Evolutionary conservation across 2,329 filamentous ascomycete species (phyloP), one percentile per base, ranked within the genome.

Genomic region (Fonsecaea erecta): DNA sequence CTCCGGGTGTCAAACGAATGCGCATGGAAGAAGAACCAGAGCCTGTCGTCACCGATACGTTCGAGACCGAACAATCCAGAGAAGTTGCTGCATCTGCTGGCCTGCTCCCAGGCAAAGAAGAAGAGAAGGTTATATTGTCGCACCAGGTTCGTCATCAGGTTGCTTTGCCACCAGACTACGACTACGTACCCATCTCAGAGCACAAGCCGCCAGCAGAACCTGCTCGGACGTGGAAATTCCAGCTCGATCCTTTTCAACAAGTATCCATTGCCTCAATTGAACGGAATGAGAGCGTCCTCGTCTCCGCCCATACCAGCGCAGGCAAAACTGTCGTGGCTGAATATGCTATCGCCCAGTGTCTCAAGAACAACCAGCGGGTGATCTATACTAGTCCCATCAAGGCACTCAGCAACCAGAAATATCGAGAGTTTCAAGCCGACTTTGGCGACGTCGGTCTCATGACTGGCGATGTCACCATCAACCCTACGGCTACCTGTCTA

Each of bases 301-400:
- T 99, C 1, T 98, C 96, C 16, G 95, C 95, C 60, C 95, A 99
- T 79, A 99, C 95, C 7, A 95, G 91, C 84, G 95, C 95, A 40
- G 95, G 95, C 79, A 99, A 99, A 81, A 99, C 95, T 0, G 96
- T 99, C 7, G 93, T 98, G 52, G 95, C 95, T 68, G 95, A 99
- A 78, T 99, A 99, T 76, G 96, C 95, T 21, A 96, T 99, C 76
- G 95, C 96, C 16, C 95, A 99, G 74, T 96, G 95, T 77, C 83
- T 99, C 77, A 96, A 95, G 84, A 91, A 93, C 77, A 98, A 98
- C 79, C 95, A 99, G 81, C 87, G 95, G 76, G 94, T 99, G 73
- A 99, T 99, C 77, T 99, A 99, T 80, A 99, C 95, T 8, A 97
- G 93, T 84, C 95, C 95, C 1, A 99, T 99, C 84, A 99, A 99